A percentile compares a stretch with the other conserved stretches of the same genome.
Evolutionary conservation across 1,284 basidiomycete genomes (phyloP).

Genomic region (Erythrobasidium hasegawianum): DNA sequence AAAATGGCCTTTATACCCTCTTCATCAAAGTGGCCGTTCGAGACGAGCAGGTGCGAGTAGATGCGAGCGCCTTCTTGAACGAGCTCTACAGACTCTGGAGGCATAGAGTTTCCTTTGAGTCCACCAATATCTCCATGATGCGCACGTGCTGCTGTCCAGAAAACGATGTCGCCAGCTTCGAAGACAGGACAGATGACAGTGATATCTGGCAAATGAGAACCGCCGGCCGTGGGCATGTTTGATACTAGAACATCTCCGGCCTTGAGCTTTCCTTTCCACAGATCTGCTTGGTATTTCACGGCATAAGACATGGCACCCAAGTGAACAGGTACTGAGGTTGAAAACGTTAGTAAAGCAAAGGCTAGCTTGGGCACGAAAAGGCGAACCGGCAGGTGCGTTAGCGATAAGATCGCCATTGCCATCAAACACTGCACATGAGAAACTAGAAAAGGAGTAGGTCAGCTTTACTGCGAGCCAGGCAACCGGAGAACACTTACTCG

Average conservation of each 20-base stretch:
- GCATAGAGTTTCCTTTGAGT: slow-evolving; percentile 70
- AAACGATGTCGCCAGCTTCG: slow-evolving; percentile 64
- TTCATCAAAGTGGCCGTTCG: slow-evolving; percentile 72
- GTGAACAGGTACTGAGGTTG: slow-evolving; percentile 28
- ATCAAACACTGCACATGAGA: slow-evolving; percentile 73
- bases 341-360: background rate
- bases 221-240: slow-evolving; percentile 58
- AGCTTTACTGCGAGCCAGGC: no score
- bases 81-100: slow-evolving; percentile 80
- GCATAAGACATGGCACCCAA: slow-evolving; percentile 39
- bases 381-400: slow-evolving; percentile 38
- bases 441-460: no score
- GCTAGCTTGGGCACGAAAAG: background rate
- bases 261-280: slow-evolving; percentile 56
- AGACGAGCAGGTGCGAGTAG: slow-evolving; percentile 86
- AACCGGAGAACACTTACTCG: slow-evolving; percentile 62
- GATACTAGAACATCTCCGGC: slow-evolving; percentile 71
- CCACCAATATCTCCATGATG: slow-evolving; percentile 57
- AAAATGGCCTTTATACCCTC: slow-evolving; percentile 73
- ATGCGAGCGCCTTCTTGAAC: slow-evolving; percentile 93
- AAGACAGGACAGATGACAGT: slow-evolving; percentile 81
- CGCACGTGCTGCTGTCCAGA: slow-evolving; percentile 84
- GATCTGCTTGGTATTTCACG: slow-evolving; percentile 21
- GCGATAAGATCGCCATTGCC: slow-evolving; percentile 55
- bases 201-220: slow-evolving; percentile 58